phyloP scores from a whole-genome alignment of 768 basidiomycete species.

The Lentinula guzmanii region DNA sequence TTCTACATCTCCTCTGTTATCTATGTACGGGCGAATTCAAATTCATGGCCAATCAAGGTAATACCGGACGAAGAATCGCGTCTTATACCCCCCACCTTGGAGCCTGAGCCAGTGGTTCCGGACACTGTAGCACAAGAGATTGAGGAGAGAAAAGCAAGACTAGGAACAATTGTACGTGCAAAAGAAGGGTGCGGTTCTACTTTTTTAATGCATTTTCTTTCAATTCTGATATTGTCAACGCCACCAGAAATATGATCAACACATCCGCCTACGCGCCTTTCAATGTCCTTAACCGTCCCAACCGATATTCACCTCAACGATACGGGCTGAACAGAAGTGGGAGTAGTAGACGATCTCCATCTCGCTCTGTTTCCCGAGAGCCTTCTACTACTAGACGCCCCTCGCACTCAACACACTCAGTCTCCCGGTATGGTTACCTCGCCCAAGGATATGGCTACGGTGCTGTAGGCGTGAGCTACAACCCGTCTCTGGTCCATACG shows the following conservation, averaged over 20 bases:
- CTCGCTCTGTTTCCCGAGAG: background rate
- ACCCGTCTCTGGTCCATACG: background rate
- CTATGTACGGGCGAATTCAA: too few species aligned
- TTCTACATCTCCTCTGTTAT: too few species aligned
- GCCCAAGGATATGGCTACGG: background rate
- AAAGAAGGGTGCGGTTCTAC: background rate
- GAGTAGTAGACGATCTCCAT: background rate
- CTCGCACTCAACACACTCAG: background rate
- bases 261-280: background rate
- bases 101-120: background rate
- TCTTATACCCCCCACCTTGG: background rate
- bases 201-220: background rate
- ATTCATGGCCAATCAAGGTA: background rate
- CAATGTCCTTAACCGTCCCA: background rate
- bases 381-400: background rate
- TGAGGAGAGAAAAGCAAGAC: background rate
- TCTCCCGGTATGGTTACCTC: background rate
- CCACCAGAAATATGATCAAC: background rate
- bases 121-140: background rate
- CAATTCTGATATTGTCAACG: background rate
- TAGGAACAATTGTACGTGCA: background rate
- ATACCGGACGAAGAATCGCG: background rate
- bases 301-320: background rate
- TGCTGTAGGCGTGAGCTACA: background rate
- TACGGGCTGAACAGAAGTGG: background rate